These are phyloP conservation scores for Brassica nigra DNA, from an alignment of 345 rosid species.

Conservation along the genomic window DNA sequence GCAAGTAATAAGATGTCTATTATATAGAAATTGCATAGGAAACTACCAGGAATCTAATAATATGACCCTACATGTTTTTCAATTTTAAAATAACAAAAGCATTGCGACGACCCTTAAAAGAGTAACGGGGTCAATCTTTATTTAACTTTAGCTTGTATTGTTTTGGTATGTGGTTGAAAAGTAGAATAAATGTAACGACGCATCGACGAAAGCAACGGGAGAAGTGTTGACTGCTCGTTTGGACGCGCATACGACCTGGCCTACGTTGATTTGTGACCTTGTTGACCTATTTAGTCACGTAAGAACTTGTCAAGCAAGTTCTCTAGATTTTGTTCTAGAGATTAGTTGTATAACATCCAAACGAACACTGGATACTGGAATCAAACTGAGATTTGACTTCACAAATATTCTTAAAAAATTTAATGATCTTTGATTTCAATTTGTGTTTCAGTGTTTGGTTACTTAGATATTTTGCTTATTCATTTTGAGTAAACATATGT, in stretches of 20 bases:
- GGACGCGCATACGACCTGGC: background rate
- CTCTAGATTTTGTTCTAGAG: background rate
- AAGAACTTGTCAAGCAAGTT: constrained; percentile 29
- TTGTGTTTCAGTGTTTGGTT: background rate
- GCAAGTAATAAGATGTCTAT: background rate
- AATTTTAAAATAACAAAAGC: background rate
- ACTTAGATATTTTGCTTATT: background rate
- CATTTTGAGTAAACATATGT: background rate
- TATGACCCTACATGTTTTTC: constrained; percentile 3
- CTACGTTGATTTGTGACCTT: constrained; percentile 10
- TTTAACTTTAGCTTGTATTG: background rate
- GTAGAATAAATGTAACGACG: background rate
- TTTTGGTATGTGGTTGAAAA: background rate
- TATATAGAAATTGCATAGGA: constrained; percentile 23
- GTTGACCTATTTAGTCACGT: constrained; percentile 1
- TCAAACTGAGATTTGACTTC: background rate
- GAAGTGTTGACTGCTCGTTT: background rate
- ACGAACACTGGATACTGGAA: background rate
- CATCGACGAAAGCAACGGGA: constrained; percentile 5
- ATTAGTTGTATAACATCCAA: background rate
- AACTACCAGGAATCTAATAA: background rate
- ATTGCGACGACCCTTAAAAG: background rate
- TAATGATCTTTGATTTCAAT: background rate
- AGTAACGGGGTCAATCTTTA: constrained; percentile 7
- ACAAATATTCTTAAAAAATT: too few relatives aligned